A percentile compares a stretch with the other conserved stretches of the same genome.
phyloP scores from a whole-genome alignment of 2,329 filamentous ascomycete genomes.

The Fusarium equiseti region DNA sequence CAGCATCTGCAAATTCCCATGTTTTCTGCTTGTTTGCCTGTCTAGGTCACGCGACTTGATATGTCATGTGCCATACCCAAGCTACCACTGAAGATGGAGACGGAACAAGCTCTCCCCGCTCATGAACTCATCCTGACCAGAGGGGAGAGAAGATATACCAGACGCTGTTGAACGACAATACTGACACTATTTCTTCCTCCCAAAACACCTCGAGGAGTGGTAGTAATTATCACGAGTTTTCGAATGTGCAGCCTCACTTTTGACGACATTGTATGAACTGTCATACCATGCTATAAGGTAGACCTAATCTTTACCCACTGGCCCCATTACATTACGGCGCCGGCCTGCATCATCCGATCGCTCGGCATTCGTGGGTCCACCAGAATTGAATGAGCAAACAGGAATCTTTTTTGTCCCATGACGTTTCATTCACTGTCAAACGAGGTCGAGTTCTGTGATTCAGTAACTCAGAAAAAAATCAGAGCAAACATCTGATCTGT shows the following conservation, averaged over 20 bases:
- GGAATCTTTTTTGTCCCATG: slow-evolving; percentile 42
- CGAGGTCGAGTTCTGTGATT: slow-evolving; percentile 29
- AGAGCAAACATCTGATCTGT: slow-evolving; percentile 21
- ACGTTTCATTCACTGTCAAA: slow-evolving; percentile 41
- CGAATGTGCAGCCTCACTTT: not conserved
- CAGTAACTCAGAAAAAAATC: slow-evolving; percentile 30
- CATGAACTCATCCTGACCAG: slow-evolving; percentile 31
- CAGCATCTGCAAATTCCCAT: slow-evolving; percentile 18
- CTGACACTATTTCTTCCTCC: not conserved
- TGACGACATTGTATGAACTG: not conserved
- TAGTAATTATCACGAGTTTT: not conserved
- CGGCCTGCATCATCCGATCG: slow-evolving; percentile 46
- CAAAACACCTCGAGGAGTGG: not conserved
- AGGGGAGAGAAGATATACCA: not conserved
- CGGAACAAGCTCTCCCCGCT: slow-evolving; percentile 38
- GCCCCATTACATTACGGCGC: slow-evolving; percentile 44
- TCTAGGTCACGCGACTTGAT: slow-evolving; percentile 35
- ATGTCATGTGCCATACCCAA: slow-evolving; percentile 38
- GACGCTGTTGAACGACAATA: not conserved
- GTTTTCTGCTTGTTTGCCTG: slow-evolving; percentile 10
- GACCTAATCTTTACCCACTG: slow-evolving; percentile 23
- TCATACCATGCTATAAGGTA: not conserved
- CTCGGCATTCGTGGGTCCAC: slow-evolving; percentile 47
- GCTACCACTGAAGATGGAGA: slow-evolving; percentile 31
- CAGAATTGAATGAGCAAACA: slow-evolving; percentile 40